Conservation (phyloP, 1,284 basidiomycete genomes). For the Papiliotrema fonsecae region DNA sequence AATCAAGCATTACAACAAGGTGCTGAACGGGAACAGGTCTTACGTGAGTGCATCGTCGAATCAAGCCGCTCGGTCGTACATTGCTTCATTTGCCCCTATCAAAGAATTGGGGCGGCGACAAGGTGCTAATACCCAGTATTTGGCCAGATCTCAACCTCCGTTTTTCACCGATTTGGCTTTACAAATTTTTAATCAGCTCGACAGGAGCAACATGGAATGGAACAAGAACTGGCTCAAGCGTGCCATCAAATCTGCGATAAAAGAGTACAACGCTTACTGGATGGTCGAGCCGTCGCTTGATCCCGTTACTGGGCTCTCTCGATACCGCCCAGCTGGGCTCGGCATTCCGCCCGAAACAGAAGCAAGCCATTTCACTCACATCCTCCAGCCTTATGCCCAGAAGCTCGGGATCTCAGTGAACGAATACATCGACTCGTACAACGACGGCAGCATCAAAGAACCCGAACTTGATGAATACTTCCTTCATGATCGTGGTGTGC, state of each 20-base stretch:
- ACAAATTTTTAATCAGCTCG: slow-evolving; percentile 94
- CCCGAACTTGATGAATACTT: slow-evolving; percentile 95
- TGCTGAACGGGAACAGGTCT: slow-evolving; percentile 48
- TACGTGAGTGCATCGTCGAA: slow-evolving; percentile 30
- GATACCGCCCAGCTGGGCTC: slow-evolving; percentile 88
- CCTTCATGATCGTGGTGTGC: slow-evolving; percentile 89
- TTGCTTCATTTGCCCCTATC: no score
- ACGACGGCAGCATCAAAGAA: slow-evolving; percentile 74
- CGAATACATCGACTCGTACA: slow-evolving; percentile 97
- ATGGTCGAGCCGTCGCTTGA: slow-evolving; percentile 89
- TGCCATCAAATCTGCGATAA: slow-evolving; percentile 93
- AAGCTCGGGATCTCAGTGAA: slow-evolving; percentile 93
- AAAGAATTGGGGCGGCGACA: no score
- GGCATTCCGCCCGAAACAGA: slow-evolving; percentile 98
- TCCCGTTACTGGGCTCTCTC: slow-evolving; percentile 84
- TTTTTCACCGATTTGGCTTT: slow-evolving; percentile 98
- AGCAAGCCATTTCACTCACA: slow-evolving; percentile 94
- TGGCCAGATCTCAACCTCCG: slow-evolving; percentile 92
- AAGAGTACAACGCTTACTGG: slow-evolving; percentile 98
- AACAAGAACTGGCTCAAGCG: slow-evolving; percentile 90
- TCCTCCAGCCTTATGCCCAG: slow-evolving; percentile 87
- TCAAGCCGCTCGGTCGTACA: no score
- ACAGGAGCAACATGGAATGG: slow-evolving; percentile 70
- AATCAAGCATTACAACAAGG: slow-evolving; percentile 93
- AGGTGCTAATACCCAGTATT: no score